A percentile compares a stretch with the other conserved stretches of the same genome.
Evolutionary conservation across 805 yeast genomes (phyloP).

Genomic region (Metschnikowia picachoensis): DNA sequence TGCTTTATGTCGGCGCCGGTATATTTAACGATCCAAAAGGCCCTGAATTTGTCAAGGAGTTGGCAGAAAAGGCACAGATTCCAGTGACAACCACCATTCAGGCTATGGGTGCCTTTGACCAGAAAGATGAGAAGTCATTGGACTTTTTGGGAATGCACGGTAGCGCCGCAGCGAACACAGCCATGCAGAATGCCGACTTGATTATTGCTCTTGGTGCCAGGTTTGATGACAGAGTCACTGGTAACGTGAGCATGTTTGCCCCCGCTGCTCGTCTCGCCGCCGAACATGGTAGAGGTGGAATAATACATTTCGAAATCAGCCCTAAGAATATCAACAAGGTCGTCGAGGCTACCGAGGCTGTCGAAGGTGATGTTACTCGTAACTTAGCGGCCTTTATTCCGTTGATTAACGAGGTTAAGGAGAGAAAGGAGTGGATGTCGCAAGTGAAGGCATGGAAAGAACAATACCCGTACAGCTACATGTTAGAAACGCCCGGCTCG

Average conservation of each 20-base stretch:
- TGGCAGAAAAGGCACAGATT: conserved; percentile 84
- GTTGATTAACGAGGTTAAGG: conserved; percentile 55
- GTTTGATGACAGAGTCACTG: conserved; percentile 97
- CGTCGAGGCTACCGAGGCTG: conserved; percentile 91
- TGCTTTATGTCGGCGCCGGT: conserved; percentile 92
- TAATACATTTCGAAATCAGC: conserved; percentile 90
- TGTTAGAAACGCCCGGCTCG: conserved; percentile 73
- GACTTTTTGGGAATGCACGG: conserved; percentile 99
- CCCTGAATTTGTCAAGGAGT: conserved; percentile 71
- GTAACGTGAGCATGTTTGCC: conserved; percentile 80
- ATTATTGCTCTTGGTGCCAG: conserved; percentile 95
- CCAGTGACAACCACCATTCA: conserved; percentile 97
- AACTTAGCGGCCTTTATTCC: conserved; percentile 75
- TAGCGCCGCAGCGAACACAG: conserved; percentile 87
- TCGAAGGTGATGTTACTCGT: conserved; percentile 91
- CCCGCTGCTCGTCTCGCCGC: conserved; percentile 93
- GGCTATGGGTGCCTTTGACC: conserved; percentile 93
- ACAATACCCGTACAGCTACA: conserved; percentile 81
- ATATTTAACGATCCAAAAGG: conserved; percentile 76
- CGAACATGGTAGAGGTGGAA: conserved; percentile 86
- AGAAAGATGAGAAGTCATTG: conserved; percentile 80
- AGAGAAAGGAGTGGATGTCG: conserved; percentile 77
- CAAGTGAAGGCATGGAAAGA: conserved; percentile 77
- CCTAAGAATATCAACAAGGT: conserved; percentile 98
- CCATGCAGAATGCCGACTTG: conserved; percentile 90